These are phyloP conservation scores for Oryza glumipatula DNA, from an alignment of 176 grass and related monocot genomes.

Conservation along the genomic window DNA sequence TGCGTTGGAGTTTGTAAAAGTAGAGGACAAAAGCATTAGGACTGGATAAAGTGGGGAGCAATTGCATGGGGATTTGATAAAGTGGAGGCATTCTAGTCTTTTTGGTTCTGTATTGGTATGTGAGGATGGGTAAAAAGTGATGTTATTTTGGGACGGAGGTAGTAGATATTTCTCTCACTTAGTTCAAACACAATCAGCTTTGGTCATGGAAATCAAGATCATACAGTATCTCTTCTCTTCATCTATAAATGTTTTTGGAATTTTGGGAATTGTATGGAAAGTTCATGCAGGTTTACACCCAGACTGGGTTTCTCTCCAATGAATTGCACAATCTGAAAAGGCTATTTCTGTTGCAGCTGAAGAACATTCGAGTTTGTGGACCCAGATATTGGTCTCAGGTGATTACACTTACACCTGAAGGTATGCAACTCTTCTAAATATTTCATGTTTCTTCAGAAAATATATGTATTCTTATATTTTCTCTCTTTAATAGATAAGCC, in stretches of 20 bases:
- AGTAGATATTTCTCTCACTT: background rate
- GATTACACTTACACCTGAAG: constrained; percentile 82
- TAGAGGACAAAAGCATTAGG: too few relatives aligned
- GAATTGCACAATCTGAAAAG: constrained; percentile 14
- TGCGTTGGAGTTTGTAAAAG: too few relatives aligned
- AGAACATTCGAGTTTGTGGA: constrained; percentile 86
- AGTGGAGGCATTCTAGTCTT: too few relatives aligned
- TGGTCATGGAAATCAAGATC: background rate
- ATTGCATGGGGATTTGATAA: too few relatives aligned
- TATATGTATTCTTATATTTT: constrained; percentile 35
- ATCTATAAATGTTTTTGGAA: constrained; percentile 2
- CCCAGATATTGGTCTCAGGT: constrained; percentile 95
- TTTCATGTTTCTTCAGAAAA: constrained; percentile 24
- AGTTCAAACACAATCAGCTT: background rate
- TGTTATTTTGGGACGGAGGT: too few relatives aligned
- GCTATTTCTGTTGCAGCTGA: constrained; percentile 69
- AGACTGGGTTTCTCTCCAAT: background rate
- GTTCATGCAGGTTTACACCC: background rate
- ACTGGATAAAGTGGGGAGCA: too few relatives aligned
- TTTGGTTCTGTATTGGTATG: too few relatives aligned
- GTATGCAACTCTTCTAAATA: constrained; percentile 48
- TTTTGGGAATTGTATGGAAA: background rate
- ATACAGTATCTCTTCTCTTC: background rate
- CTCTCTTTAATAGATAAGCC: constrained; percentile 64
- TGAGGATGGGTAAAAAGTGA: too few relatives aligned